phyloP scores from a whole-genome alignment of 805 yeast species.

The Kodamaea restingae region DNA sequence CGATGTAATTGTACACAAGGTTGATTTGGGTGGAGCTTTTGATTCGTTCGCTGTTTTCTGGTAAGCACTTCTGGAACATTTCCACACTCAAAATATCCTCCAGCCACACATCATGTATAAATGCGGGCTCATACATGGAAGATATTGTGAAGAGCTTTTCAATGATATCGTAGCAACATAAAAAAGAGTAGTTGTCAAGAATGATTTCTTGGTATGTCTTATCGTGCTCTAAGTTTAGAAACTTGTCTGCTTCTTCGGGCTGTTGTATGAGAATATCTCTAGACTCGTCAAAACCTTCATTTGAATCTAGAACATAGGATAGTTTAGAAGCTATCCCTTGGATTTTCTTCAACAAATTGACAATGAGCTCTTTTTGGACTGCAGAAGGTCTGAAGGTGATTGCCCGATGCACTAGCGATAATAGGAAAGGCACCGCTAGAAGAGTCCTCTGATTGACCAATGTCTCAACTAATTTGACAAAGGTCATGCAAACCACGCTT shows the following conservation, averaged over 20 bases:
- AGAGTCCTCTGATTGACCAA: slow-evolving; percentile 24
- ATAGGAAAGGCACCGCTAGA: slow-evolving; percentile 54
- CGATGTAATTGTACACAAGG: slow-evolving; percentile 49
- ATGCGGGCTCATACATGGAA: slow-evolving; percentile 20
- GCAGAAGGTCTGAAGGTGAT: slow-evolving; percentile 63
- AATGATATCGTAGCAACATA: slow-evolving; percentile 52
- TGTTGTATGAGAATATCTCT: slow-evolving; percentile 5
- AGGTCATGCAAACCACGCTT: slow-evolving; percentile 29
- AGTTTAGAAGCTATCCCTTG: slow-evolving; percentile 17
- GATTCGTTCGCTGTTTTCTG: slow-evolving; percentile 46
- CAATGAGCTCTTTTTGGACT: slow-evolving; percentile 33
- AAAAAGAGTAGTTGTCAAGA: slow-evolving; percentile 47
- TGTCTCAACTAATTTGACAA: slow-evolving; percentile 25
- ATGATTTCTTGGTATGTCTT: slow-evolving; percentile 29
- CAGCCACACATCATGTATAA: slow-evolving; percentile 19
- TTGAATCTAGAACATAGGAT: slow-evolving; percentile 25
- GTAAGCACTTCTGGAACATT: slow-evolving; percentile 38
- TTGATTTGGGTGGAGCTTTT: slow-evolving; percentile 40
- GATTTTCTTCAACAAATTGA: slow-evolving; percentile 14
- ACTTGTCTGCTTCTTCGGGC: slow-evolving; percentile 21
- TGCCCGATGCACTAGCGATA: slow-evolving; percentile 53
- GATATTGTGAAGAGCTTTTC: slow-evolving; percentile 41
- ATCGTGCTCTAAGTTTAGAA: slow-evolving; percentile 22
- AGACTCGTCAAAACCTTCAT: slow-evolving; percentile 4
- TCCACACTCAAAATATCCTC: slow-evolving; percentile 28